Conservation (phyloP, 768 basidiomycete genomes). For the Termitomyces sp. region DNA sequence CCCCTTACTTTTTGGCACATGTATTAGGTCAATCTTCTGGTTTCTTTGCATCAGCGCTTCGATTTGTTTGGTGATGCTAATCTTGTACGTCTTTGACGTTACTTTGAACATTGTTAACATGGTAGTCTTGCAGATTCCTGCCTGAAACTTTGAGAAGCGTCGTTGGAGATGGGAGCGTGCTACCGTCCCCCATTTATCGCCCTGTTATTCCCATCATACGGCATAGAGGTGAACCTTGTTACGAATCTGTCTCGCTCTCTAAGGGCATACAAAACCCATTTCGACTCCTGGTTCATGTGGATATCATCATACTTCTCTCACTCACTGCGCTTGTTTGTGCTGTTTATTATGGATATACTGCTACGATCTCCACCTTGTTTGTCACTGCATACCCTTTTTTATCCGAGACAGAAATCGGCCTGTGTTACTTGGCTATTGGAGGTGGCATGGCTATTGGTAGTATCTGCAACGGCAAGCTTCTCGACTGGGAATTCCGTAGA, state of each 20-base stretch:
- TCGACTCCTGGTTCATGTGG: conserved; percentile 46
- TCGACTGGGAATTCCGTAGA: conserved; percentile 59
- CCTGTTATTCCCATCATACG: conserved; percentile 48
- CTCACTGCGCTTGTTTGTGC: conserved; percentile 49
- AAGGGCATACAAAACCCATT: conserved; percentile 51
- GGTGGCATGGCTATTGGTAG: conserved; percentile 65
- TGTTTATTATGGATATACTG: conserved; percentile 55
- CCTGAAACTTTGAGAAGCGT: conserved; percentile 52
- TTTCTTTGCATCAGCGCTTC: conserved; percentile 48
- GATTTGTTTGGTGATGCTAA: conserved; percentile 39
- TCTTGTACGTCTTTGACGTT: conserved; percentile 36
- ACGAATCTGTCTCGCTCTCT: conserved; percentile 25
- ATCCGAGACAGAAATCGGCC: conserved; percentile 59
- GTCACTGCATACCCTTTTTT: conserved; percentile 52
- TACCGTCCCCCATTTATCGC: conserved; percentile 40
- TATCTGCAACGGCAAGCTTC: conserved; percentile 49
- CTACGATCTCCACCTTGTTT: conserved; percentile 61
- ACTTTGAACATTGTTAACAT: conserved; percentile 23
- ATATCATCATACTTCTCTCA: conserved; percentile 48
- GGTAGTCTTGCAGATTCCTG: conserved; percentile 30
- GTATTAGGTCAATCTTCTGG: conserved; percentile 54
- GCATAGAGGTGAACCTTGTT: conserved; percentile 21
- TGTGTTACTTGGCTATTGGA: conserved; percentile 77
- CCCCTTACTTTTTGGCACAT: background rate
- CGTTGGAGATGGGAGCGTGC: conserved; percentile 49